Base-by-base conservation (phyloP, 805 yeast genomes). In the Wickerhamomyces bovis region DNA sequence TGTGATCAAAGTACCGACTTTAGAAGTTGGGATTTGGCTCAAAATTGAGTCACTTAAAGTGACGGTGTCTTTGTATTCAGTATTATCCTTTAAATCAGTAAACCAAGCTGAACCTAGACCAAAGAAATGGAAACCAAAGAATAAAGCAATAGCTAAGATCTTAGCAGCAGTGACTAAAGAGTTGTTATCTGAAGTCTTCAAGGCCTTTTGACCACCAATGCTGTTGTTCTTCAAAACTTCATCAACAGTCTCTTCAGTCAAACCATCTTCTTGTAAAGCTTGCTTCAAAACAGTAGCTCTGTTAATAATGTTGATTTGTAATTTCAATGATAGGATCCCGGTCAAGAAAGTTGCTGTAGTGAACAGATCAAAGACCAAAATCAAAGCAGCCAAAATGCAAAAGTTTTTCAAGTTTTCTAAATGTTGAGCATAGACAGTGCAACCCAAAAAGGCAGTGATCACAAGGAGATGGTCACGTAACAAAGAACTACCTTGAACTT, bases 251-350 rank as follows among this genome's bases (percentile, higher is more conserved):
- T 71, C 64, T 36, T 80, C 78, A 39, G 85, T 76, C 30, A 92
- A 78, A 22, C 99, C 98, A 60, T 92, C 99, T 63, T 92, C 99
- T 69, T 90, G 94, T 53, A 92, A 72, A 25, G 87, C 89, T 52
- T 79, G 81, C 61, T 84, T 82, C 61, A 89, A 77, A 46, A 80
- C 78, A 49, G 87, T 81, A 41, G 89, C 85, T 53, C 88, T 80
- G 66, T 90, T 88, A 46, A 94, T 94, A 50, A 86, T 74, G 62
- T 80, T 81, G 64, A 92, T 88, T 66, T 94, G 97, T 41, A 92
- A 81, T 68, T 92, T 92, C 64, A 92, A 75, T 3, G 96, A 81
- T 54, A 92, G 76, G 45, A 88, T 78, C 4, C 96, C 89, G 13
- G 95, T 73, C 64, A 76, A 90, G 64, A 89, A 89, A 1, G 97